Percentiles rank a stretch among this genome's conserved stretches.
These are phyloP conservation scores for Juncus effusus DNA, from an alignment of 176 grass and related monocot genomes.

Conservation along the genomic window DNA sequence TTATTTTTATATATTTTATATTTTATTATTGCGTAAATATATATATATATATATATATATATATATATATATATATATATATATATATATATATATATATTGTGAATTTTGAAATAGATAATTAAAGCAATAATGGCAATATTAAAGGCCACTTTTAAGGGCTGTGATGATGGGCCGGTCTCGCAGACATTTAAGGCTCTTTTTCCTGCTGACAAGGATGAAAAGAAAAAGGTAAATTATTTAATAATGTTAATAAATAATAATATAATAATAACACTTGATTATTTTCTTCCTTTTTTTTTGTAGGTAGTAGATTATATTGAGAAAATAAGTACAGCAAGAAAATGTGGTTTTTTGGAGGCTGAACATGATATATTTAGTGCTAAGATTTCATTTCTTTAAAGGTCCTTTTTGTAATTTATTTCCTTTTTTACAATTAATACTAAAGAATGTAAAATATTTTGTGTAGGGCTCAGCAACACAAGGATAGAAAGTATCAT, in stretches of 20 bases:
- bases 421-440: slow-evolving; percentile 4
- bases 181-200: slow-evolving; percentile 81
- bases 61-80: too few species aligned
- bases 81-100: too few species aligned
- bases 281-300: too few species aligned
- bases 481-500: slow-evolving; percentile 87
- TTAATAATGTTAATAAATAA: too few species aligned
- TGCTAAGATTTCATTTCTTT: slow-evolving; percentile 60
- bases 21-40: background rate
- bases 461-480: slow-evolving; percentile 65
- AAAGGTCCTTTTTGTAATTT: slow-evolving; percentile 19
- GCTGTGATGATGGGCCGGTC: slow-evolving; percentile 66
- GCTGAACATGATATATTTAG: slow-evolving; percentile 78
- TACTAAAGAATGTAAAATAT: slow-evolving; percentile 32
- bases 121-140: slow-evolving; percentile 90
- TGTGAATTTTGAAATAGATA: slow-evolving; percentile 34
- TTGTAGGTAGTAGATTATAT: slow-evolving; percentile 78
- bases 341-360: slow-evolving; percentile 72
- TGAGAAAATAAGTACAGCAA: slow-evolving; percentile 78
- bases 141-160: slow-evolving; percentile 67
- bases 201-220: slow-evolving; percentile 77
- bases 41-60: too few species aligned
- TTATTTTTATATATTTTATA: slow-evolving; percentile 8
- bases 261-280: too few species aligned
- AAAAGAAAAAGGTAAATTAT: slow-evolving; percentile 82